Evolutionary conservation across 176 grass and related monocot species (phyloP), one percentile per base, ranked within the genome.

Genomic region (Oryza coarctata): DNA sequence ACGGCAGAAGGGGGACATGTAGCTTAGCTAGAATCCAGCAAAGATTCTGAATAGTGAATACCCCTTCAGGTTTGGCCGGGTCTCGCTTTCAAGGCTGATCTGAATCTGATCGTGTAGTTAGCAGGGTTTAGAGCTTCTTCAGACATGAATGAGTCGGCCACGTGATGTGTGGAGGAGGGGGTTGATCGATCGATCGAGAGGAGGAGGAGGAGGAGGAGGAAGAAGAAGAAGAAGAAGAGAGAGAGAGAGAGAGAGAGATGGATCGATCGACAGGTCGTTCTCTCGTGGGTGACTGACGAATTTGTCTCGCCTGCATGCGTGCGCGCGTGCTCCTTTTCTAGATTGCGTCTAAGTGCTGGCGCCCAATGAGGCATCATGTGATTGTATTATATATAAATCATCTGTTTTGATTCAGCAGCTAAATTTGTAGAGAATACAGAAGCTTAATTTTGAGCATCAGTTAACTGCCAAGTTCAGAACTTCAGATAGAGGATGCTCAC

Each of bases 41-140:
- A 47, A 55, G 28, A 28, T 35, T 63, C 67, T 72, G 83, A 74
- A 31, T 9, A 12, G 18, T 12, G 49, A 39, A 39, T 9, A 60
- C 8, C 9, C 25, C 20, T 60, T 60, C n/a, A 60, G 55, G 55
- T 32, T 32, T 18, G 64, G 55, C 60, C 25, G 60, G 62, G 67
- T 28, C 63, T 79, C 82, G 63, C 73, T 84, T 84, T 76, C n/a
- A 55, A 55, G 50, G 50, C 50, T 55, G 50, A 55, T 55, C 50
- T 55, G 6, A 55, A 55, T 22, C 50, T 55, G 50, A 55, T n/a
- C 5, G 20, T n/a, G 38, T 39, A 39, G 6, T 0, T 40, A 64
- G 17, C 33, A 22, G n/a, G 26, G 0, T 70, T 77, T 47, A 70
- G 64, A 68, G 31, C 6, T 55, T 55, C 18, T 60, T 60, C 55